A percentile compares a stretch with the other conserved stretches of the same genome.
Conservation (phyloP, 495 filamentous ascomycete species). For the Lasiosphaeria ovina region DNA sequence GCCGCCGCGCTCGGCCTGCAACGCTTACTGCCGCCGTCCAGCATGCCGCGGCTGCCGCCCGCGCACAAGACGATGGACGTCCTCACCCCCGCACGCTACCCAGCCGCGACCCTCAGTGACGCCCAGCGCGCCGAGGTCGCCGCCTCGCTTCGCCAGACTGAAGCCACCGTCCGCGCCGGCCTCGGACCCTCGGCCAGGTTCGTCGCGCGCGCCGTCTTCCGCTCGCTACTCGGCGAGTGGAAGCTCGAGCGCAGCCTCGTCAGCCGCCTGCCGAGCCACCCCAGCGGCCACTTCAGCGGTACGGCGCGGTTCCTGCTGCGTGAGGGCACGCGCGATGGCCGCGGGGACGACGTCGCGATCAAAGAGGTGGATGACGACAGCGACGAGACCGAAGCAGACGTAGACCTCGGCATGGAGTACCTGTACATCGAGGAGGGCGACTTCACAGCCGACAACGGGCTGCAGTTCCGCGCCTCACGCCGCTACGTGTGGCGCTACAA, state of each 20-base stretch:
- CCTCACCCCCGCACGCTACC: constrained; percentile 45
- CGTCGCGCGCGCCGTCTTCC: constrained; percentile 64
- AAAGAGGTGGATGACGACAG: background rate
- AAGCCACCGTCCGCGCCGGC: constrained; percentile 32
- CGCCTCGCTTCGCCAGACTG: constrained; percentile 33
- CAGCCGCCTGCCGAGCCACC: constrained; percentile 47
- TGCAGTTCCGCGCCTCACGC: constrained; percentile 49
- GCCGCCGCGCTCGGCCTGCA: constrained; percentile 51
- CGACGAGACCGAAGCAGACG: background rate
- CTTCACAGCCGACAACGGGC: constrained; percentile 49
- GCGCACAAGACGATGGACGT: constrained; percentile 42
- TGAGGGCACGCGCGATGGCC: constrained; percentile 44
- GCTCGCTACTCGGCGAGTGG: constrained; percentile 75
- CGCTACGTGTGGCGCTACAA: constrained; percentile 59
- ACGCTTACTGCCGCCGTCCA: constrained; percentile 18
- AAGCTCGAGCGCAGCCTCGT: constrained; percentile 49
- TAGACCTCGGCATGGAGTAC: constrained; percentile 58
- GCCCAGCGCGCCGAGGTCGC: constrained; percentile 23
- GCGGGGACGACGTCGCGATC: constrained; percentile 37
- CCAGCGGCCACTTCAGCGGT: constrained; percentile 61
- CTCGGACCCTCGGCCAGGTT: constrained; percentile 39
- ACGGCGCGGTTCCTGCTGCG: constrained; percentile 63
- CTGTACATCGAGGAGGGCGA: constrained; percentile 64
- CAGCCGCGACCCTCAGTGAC: constrained; percentile 18
- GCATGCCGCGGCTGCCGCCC: constrained; percentile 34